phyloP scores from a whole-genome alignment of 2,329 filamentous ascomycete species.

The Calonectria pauciramosa region DNA sequence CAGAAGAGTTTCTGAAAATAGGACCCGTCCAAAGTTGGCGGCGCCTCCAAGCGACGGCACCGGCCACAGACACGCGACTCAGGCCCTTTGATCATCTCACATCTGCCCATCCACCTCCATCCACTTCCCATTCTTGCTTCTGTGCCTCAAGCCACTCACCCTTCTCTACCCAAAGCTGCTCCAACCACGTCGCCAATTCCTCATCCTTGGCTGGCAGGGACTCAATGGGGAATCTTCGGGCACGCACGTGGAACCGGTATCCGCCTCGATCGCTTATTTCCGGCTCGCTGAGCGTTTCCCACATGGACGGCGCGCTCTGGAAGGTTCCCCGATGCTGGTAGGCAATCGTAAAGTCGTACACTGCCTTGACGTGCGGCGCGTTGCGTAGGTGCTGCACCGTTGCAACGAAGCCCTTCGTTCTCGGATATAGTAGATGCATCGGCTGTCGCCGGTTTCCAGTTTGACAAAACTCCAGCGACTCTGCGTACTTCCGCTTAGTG shows the following conservation, averaged over 20 bases:
- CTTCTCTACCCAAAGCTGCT: slow-evolving; percentile 67
- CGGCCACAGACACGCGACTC: slow-evolving; percentile 14
- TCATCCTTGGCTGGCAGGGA: slow-evolving; percentile 63
- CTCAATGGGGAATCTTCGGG: slow-evolving; percentile 62
- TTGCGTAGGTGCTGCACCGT: slow-evolving; percentile 68
- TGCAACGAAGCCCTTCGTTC: slow-evolving; percentile 71
- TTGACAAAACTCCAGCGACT: slow-evolving; percentile 66
- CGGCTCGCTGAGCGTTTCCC: slow-evolving; percentile 62
- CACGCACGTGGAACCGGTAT: slow-evolving; percentile 65
- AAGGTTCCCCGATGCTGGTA: slow-evolving; percentile 62
- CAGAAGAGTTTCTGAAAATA: slow-evolving; percentile 23
- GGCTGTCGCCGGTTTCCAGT: slow-evolving; percentile 64
- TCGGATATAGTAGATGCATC: slow-evolving; percentile 71
- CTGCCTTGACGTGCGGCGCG: slow-evolving; percentile 64
- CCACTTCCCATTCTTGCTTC: slow-evolving; percentile 36
- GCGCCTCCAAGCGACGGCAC: not conserved
- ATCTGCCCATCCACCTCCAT: slow-evolving; percentile 21
- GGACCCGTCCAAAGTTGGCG: slow-evolving; percentile 12
- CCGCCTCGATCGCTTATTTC: slow-evolving; percentile 54
- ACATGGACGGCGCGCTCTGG: slow-evolving; percentile 64
- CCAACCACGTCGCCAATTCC: slow-evolving; percentile 65
- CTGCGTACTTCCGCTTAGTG: slow-evolving; percentile 65
- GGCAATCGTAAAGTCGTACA: slow-evolving; percentile 69
- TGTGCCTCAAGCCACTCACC: slow-evolving; percentile 62
- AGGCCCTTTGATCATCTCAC: slow-evolving; percentile 15